Conservation (phyloP, 345 rosid genomes). For the Excoecaria cochinchinensis region DNA sequence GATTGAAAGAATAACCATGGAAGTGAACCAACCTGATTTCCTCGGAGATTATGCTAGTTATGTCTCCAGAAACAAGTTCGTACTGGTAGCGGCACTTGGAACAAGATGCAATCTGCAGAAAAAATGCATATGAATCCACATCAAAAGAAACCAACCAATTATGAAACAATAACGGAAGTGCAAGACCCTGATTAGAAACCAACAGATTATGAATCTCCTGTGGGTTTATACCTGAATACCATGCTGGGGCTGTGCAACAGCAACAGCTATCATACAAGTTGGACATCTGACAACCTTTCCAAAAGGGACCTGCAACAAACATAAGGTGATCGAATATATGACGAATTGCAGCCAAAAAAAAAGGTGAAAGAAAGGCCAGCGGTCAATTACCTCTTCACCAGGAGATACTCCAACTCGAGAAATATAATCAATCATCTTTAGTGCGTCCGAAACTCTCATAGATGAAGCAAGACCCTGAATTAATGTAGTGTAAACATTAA, state of each 20-base stretch:
- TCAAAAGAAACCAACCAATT: too few relatives aligned
- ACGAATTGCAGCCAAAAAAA: not conserved
- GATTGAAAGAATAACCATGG: constrained; percentile 15
- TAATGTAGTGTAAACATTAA: constrained; percentile 52
- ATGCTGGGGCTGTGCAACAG: constrained; percentile 84
- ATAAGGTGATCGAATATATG: not conserved
- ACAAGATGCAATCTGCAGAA: constrained; percentile 74
- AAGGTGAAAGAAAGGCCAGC: not conserved
- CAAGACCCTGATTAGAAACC: not conserved
- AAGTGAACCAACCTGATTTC: constrained; percentile 76
- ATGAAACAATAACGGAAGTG: not conserved
- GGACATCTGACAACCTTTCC: constrained; percentile 96
- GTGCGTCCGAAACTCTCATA: constrained; percentile 80
- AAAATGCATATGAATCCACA: constrained; percentile 3
- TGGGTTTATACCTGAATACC: constrained; percentile 68
- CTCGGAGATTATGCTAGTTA: constrained; percentile 69
- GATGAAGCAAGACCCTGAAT: constrained; percentile 71
- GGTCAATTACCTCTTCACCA: constrained; percentile 58
- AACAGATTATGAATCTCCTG: not conserved
- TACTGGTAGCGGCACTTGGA: constrained; percentile 87
- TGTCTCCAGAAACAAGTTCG: constrained; percentile 89
- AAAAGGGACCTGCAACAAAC: constrained; percentile 68
- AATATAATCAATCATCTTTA: constrained; percentile 62
- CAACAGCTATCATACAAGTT: constrained; percentile 70
- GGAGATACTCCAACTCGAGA: constrained; percentile 86